Percentiles rank a stretch among this genome's conserved stretches.
Evolutionary conservation across 495 filamentous ascomycete species (phyloP).

Genomic region (Glonium stellatum): DNA sequence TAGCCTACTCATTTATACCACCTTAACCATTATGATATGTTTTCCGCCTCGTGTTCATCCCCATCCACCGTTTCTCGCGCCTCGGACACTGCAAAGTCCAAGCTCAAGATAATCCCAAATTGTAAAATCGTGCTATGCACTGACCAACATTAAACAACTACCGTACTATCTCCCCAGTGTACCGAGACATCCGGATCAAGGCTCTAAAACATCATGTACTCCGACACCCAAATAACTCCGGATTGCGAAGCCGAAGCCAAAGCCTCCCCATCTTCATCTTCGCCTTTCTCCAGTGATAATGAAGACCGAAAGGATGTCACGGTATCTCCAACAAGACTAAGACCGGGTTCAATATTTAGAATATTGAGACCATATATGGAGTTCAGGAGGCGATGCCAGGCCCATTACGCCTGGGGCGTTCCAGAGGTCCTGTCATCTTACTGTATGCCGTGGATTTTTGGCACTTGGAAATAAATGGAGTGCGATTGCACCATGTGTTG

Average conservation of each 20-base stretch:
- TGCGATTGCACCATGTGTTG: slow-evolving; percentile 44
- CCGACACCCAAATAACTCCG: slow-evolving; percentile 22
- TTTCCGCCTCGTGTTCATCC: too few relatives aligned
- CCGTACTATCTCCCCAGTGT: too few relatives aligned
- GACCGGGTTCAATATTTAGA: slow-evolving; percentile 10
- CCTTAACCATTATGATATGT: too few relatives aligned
- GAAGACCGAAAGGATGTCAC: slow-evolving; percentile 1
- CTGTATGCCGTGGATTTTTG: slow-evolving; percentile 44
- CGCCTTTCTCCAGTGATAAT: slow-evolving; percentile 4
- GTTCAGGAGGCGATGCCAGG: slow-evolving; percentile 5
- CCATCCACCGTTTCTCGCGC: too few relatives aligned
- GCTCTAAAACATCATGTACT: not conserved
- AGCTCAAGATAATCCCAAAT: too few relatives aligned
- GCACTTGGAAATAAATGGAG: slow-evolving; percentile 42
- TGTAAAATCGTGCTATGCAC: too few relatives aligned
- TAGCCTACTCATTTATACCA: too few relatives aligned
- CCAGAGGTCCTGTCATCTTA: slow-evolving; percentile 1
- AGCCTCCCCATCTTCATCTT: slow-evolving; percentile 1
- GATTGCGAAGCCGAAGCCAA: slow-evolving; percentile 6
- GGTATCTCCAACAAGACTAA: not conserved
- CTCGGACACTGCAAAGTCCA: too few relatives aligned
- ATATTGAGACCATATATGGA: slow-evolving; percentile 14
- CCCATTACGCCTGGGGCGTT: slow-evolving; percentile 11
- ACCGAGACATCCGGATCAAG: too few relatives aligned
- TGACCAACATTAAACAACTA: too few relatives aligned